A percentile compares a stretch with the other conserved stretches of the same genome.
Conservation (phyloP, 768 basidiomycete genomes). For the Epithele typhae region DNA sequence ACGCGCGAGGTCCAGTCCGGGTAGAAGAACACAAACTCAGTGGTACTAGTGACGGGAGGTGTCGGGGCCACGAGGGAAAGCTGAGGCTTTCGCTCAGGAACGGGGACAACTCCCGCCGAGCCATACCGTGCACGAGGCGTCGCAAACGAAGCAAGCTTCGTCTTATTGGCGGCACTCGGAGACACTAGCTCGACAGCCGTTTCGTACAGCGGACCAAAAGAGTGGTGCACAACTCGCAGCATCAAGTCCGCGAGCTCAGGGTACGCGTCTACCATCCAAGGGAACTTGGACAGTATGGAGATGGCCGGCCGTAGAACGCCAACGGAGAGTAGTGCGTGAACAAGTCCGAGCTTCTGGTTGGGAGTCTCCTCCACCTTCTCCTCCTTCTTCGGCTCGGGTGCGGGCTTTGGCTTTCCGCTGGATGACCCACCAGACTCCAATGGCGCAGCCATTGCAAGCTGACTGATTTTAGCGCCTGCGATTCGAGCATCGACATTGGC, state of each 20-base stretch:
- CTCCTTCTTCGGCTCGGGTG: constrained; percentile 33
- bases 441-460: constrained; percentile 82
- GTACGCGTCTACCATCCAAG: constrained; percentile 79
- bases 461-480: constrained; percentile 63
- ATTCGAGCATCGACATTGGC: constrained; percentile 61
- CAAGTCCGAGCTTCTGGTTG: constrained; percentile 79
- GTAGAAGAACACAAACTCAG: constrained; percentile 90
- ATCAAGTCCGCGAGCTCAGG: constrained; percentile 85
- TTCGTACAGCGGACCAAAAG: constrained; percentile 66
- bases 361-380: constrained; percentile 39
- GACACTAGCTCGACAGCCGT: constrained; percentile 29
- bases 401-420: constrained; percentile 35
- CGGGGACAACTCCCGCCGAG: constrained; percentile 45
- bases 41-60: constrained; percentile 69
- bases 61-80: constrained; percentile 78
- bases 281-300: constrained; percentile 75
- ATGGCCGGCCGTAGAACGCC: constrained; percentile 80
- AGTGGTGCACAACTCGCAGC: constrained; percentile 66
- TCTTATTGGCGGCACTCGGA: constrained; percentile 33
- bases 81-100: constrained; percentile 54
- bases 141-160: constrained; percentile 57
- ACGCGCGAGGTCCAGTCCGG: constrained; percentile 75
- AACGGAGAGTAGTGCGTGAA: constrained; percentile 77
- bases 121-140: constrained; percentile 64
- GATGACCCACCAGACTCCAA: constrained; percentile 50